phyloP scores from a whole-genome alignment of 1,139 yeast species.

The Zygosaccharomyces sapae region DNA sequence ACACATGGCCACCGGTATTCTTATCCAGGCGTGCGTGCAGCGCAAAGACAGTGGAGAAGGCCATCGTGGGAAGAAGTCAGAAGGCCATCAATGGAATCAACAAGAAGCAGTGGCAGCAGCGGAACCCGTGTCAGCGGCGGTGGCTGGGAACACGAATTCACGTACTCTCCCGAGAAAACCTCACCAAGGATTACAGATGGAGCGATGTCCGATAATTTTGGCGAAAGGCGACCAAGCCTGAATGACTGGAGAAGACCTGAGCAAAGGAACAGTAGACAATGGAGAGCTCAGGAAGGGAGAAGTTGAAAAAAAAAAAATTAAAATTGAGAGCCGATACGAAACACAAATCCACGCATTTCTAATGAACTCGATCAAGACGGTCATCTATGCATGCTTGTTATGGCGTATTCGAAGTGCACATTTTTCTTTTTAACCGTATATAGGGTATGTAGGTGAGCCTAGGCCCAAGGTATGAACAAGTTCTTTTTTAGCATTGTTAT shows the following conservation, averaged over 20 bases:
- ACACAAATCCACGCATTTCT: no score
- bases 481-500: background rate
- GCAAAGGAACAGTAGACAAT: background rate
- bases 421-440: background rate
- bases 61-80: slow-evolving; percentile 6
- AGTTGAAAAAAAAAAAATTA: no score
- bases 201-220: background rate
- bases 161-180: background rate
- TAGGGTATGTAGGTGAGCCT: background rate
- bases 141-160: slow-evolving; percentile 3
- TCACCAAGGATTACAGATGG: background rate
- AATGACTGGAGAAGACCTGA: background rate
- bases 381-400: no score
- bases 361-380: no score
- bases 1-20: slow-evolving; percentile 29
- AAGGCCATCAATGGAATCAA: background rate
- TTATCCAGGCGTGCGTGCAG: slow-evolving; percentile 19
- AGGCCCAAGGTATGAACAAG: background rate
- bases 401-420: no score
- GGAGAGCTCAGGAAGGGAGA: background rate
- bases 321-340: no score
- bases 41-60: slow-evolving; percentile 6
- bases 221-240: background rate
- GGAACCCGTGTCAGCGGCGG: no score
- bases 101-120: background rate